A percentile compares a stretch with the other conserved stretches of the same genome.
These are phyloP conservation scores for Fusarium sp. DNA, from an alignment of 2,329 filamentous ascomycete species.

Conservation along the genomic window DNA sequence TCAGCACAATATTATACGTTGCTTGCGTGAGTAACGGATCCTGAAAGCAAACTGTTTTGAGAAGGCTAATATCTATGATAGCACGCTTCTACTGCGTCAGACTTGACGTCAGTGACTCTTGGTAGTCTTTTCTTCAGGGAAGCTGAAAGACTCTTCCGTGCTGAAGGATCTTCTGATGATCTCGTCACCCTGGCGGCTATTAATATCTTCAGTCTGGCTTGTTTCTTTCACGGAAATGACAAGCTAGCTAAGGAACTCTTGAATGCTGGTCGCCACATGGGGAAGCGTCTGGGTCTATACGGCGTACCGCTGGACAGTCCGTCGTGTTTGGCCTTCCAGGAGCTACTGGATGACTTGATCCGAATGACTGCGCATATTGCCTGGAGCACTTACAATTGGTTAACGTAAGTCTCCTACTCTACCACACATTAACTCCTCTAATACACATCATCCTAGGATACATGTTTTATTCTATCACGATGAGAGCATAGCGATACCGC, in stretches of 20 bases:
- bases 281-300: not conserved
- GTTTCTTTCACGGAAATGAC: not conserved
- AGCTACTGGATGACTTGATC: not conserved
- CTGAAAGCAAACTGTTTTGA: not conserved
- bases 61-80: not conserved
- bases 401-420: not conserved
- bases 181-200: not conserved
- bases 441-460: not conserved
- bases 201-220: slow-evolving; percentile 3
- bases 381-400: not conserved
- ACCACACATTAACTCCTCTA: not conserved
- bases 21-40: not conserved
- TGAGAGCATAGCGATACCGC: not conserved
- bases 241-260: not conserved
- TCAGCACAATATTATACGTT: slow-evolving; percentile 3
- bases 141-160: not conserved
- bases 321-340: not conserved
- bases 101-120: not conserved
- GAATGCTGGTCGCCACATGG: not conserved
- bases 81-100: slow-evolving; percentile 1
- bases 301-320: not conserved
- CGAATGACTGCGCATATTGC: slow-evolving; percentile 1
- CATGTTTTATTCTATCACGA: slow-evolving; percentile 3
- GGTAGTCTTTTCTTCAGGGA: not conserved
- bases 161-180: not conserved